Evolutionary conservation across 345 rosid genomes (phyloP), one percentile per base, ranked within the genome.

Genomic region (Raphanus raphanistrum): DNA sequence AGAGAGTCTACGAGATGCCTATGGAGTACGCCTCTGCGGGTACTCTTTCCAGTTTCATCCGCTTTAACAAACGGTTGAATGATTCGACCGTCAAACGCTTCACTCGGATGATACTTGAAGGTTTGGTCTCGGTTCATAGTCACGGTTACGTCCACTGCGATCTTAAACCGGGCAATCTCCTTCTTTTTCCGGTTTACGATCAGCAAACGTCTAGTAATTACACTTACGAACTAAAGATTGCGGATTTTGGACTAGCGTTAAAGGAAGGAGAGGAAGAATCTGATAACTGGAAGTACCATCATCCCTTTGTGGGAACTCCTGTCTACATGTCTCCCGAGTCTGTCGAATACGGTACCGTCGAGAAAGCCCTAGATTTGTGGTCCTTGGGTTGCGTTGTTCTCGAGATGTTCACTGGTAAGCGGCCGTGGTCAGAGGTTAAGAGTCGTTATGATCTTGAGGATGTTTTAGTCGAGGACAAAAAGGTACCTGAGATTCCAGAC

Each of bases 331-430:
- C 78, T 0, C 82, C 78, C 5, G 78, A 79, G 8, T 79, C 82
- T 0, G 77, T 71, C 1, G 0, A 9, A 0, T 21, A 55, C 1
- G 79, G 58, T 7, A 13, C 2, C 2, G 74, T 74, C 7, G 62
- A 61, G 58, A 43, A 63, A 68, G 13, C 71, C 76, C 72, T 80
- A 64, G 82, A 80, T 74, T 58, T 80, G 31, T 74, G 78, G 82
- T 80, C 82, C 3, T 9, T 80, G 8, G 82, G 82, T 12, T 63
- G 79, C 12, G 15, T 80, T 0, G 82, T 75, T 50, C 59, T 80
- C 8, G 66, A 69, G 82, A 74, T 80, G 82, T 58, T 13, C 45
- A 75, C 67, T 0, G 54, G 82, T 6, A 26, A 55, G 21, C 10
- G 9, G 3, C 66, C 79, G 33, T 80, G 79, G 82, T n/a, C 8